Evolutionary conservation across 2,329 filamentous ascomycete genomes (phyloP), one percentile per base, ranked within the genome.

Genomic region (Didymella exigua): DNA sequence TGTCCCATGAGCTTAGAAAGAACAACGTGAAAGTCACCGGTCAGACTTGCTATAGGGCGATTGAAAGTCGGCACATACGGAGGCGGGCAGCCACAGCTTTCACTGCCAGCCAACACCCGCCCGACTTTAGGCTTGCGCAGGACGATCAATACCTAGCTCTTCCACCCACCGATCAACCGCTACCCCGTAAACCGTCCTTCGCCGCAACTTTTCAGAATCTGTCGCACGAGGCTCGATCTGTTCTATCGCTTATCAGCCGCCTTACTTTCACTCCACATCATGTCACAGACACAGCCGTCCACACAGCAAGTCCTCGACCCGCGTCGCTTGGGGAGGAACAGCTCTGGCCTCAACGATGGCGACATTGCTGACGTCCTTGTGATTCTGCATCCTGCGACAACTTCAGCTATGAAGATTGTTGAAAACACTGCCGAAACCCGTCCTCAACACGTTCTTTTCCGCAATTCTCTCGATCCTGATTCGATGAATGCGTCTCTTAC

Each of bases 311-410:
- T 89, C 67, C 79, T 92, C 61, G 92, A 97, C 72, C 91, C 91
- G 34, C 86, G 91, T 59, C 87, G 91, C 49, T 74, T 90, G 58
- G 91, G 91, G 51, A 83, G 88, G 71, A 89, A 91, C 75, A 90
- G 91, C 71, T 95, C 91, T 34, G 91, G 90, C 51, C 86, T 97
- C 58, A 88, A 84, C 48, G 88, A 93, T 63, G 84, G 90, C 61
- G 93, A 96, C 72, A 84, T 95, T 44, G 85, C 90, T 58, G 93
- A 97, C 76, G 91, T 97, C 64, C 85, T 96, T 61, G 96, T 92
- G 76, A 86, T 97, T 53, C 83, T 98, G 24, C 87, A 96, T 64
- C 93, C 93, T 10, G 86, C 85, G 61, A 90, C 91, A 2, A 81
- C 85, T 33, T 83, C 84, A 19, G 91, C 93, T 18, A 87, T 88